phyloP scores from a whole-genome alignment of 2,329 filamentous ascomycete species.

The Colletotrichum incanum region DNA sequence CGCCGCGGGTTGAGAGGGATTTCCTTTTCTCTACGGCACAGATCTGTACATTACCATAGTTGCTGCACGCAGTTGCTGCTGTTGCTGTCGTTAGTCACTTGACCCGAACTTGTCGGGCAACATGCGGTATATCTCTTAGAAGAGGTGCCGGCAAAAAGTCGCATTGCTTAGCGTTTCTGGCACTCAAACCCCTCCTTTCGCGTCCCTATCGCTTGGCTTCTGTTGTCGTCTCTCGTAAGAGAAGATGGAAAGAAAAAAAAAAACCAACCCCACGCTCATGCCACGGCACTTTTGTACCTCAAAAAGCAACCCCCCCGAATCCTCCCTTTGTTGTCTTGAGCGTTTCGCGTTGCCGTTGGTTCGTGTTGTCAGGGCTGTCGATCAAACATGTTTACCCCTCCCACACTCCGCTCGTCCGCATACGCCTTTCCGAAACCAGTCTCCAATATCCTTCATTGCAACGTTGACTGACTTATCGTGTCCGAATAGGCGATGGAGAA shows the following conservation, averaged over 20 bases:
- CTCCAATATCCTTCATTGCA: constrained; percentile 37
- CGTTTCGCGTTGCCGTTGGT: constrained; percentile 39
- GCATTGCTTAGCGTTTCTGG: constrained; percentile 44
- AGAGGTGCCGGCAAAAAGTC: constrained; percentile 45
- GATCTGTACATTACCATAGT: constrained; percentile 72
- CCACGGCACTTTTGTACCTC: constrained; percentile 36
- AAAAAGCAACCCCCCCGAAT: constrained; percentile 25
- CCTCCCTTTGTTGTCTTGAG: constrained; percentile 33
- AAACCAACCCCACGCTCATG: constrained; percentile 19
- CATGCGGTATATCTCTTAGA: constrained; percentile 40
- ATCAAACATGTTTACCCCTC: constrained; percentile 43
- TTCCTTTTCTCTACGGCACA: constrained; percentile 55
- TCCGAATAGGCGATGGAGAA: constrained; percentile 70
- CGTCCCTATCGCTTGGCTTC: constrained; percentile 42
- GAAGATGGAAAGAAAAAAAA: background rate
- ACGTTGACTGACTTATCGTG: constrained; percentile 45
- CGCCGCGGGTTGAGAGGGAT: constrained; percentile 56
- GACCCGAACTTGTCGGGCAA: constrained; percentile 41
- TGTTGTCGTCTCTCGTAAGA: constrained; percentile 13
- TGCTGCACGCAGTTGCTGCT: constrained; percentile 60
- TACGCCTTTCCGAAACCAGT: constrained; percentile 26
- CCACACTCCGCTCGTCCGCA: constrained; percentile 34
- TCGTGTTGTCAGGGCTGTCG: constrained; percentile 34
- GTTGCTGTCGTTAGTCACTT: constrained; percentile 47
- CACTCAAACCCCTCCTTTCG: constrained; percentile 41